Percentiles rank a stretch among this genome's conserved stretches.
Conservation (phyloP, 2,329 filamentous ascomycete species). For the Aspergillus nomiae region DNA sequence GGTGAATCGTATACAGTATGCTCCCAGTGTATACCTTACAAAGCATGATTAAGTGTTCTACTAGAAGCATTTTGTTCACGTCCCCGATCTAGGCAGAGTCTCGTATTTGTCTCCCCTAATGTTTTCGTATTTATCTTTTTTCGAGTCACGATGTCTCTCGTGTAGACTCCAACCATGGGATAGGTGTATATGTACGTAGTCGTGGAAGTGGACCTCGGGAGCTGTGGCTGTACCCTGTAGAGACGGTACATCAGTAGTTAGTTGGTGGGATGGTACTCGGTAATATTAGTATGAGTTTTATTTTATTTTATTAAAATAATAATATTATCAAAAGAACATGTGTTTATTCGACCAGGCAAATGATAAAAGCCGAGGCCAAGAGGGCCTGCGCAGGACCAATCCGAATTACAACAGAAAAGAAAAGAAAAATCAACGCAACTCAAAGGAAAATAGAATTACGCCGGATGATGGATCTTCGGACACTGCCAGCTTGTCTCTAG, state of each 20-base stretch:
- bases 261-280: not conserved
- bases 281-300: not conserved
- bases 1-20: not conserved
- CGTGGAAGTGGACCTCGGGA: not conserved
- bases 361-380: not conserved
- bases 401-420: not conserved
- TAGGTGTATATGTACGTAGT: not conserved
- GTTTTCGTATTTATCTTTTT: not conserved
- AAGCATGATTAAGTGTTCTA: not conserved
- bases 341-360: not conserved
- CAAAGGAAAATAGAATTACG: not conserved
- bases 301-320: not conserved
- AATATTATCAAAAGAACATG: not conserved
- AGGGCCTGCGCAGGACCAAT: not conserved
- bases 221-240: not conserved
- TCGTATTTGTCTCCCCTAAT: not conserved
- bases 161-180: not conserved
- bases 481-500: constrained; percentile 1
- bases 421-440: not conserved
- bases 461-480: not conserved
- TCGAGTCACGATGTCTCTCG: not conserved
- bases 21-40: not conserved
- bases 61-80: not conserved
- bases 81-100: not conserved
- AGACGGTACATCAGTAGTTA: too few species aligned